phyloP scores from a whole-genome alignment of 345 rosid species.

The Gynandropsis gynandra region DNA sequence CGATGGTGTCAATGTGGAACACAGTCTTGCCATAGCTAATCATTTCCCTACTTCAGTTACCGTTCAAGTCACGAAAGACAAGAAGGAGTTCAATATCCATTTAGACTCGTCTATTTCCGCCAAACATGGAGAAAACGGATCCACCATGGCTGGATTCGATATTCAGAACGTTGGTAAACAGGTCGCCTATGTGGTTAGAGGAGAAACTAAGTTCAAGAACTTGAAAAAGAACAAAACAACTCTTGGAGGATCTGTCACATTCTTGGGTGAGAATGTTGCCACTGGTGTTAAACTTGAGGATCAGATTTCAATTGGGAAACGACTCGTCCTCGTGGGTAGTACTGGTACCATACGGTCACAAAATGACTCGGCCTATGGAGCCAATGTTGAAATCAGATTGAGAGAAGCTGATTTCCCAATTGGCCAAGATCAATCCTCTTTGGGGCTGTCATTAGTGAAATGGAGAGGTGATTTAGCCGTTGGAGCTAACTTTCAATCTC shows the following conservation, averaged over 20 bases:
- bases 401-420: slow-evolving; percentile 70
- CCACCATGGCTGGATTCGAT: slow-evolving; percentile 69
- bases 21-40: slow-evolving; percentile 44
- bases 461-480: slow-evolving; percentile 65
- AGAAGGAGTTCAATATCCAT: slow-evolving; percentile 70
- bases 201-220: slow-evolving; percentile 66
- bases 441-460: slow-evolving; percentile 66
- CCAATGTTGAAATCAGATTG: slow-evolving; percentile 59
- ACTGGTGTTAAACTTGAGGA: slow-evolving; percentile 62
- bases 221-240: slow-evolving; percentile 44
- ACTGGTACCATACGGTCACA: slow-evolving; percentile 58
- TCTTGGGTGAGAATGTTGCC: slow-evolving; percentile 47
- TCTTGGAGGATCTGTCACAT: slow-evolving; percentile 53
- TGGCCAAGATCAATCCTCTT: slow-evolving; percentile 60
- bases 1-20: slow-evolving; percentile 64
- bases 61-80: slow-evolving; percentile 69
- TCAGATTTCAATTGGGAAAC: slow-evolving; percentile 54
- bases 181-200: slow-evolving; percentile 52
- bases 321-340: slow-evolving; percentile 53
- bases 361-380: slow-evolving; percentile 67
- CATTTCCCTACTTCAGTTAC: slow-evolving; percentile 51
- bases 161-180: slow-evolving; percentile 70
- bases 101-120: slow-evolving; percentile 60
- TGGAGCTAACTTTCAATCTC: slow-evolving; percentile 61
- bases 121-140: slow-evolving; percentile 65